Conservation (phyloP, 305 asterid species). For the Fraxinus latifolia region DNA sequence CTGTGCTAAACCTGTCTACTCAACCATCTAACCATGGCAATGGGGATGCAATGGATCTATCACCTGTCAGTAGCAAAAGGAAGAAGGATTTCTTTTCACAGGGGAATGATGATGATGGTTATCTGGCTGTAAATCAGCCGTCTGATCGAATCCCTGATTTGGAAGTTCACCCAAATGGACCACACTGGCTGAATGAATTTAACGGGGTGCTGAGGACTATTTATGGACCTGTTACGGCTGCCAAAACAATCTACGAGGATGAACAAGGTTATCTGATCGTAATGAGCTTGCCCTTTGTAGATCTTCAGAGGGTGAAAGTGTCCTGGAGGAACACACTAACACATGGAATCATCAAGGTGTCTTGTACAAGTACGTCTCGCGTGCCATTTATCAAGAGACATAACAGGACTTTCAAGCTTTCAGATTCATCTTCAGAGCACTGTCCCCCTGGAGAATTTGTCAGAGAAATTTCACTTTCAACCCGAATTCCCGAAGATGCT, state of each 20-base stretch:
- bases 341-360: constrained; percentile 73
- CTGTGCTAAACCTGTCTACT: constrained; percentile 59
- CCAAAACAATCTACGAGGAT: constrained; percentile 79
- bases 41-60: constrained; percentile 51
- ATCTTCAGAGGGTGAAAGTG: constrained; percentile 78
- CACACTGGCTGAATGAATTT: constrained; percentile 66
- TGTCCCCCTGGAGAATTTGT: constrained; percentile 89
- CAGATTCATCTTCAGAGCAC: constrained; percentile 68
- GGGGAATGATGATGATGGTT: constrained; percentile 50
- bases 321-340: constrained; percentile 81
- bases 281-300: constrained; percentile 80
- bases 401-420: constrained; percentile 68
- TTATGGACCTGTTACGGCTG: constrained; percentile 88
- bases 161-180: constrained; percentile 53
- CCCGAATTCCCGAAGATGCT: constrained; percentile 88
- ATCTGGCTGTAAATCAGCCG: constrained; percentile 34
- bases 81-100: constrained; percentile 60
- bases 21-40: constrained; percentile 51
- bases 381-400: constrained; percentile 65
- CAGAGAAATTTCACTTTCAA: constrained; percentile 72
- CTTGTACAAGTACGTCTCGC: constrained; percentile 64
- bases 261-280: constrained; percentile 62
- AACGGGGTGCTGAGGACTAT: constrained; percentile 65
- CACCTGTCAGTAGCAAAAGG: constrained; percentile 52
- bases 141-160: constrained; percentile 49